Evolutionary conservation across 2,329 filamentous ascomycete species (phyloP), one percentile per base, ranked within the genome.

Genomic region (Aaosphaeria arxii): DNA sequence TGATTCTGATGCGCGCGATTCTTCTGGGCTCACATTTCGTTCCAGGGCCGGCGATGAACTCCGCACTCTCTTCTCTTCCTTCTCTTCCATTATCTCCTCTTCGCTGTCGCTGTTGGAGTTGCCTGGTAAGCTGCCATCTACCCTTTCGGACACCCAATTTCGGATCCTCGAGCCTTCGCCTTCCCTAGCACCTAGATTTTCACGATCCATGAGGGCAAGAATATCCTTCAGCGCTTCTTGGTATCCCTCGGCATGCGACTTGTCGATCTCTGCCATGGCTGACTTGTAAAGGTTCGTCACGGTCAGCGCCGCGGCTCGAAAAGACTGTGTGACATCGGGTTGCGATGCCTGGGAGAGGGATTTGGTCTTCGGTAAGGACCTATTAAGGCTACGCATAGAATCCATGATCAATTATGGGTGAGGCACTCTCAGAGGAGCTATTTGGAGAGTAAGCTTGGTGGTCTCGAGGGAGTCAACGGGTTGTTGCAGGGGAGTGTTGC

Each of bases 251-350:
- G 82, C 75, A 43, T 89, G 84, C 42, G 90, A 85, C 61, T 86
- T 85, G 43, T 86, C 79, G 67, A 94, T 86, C 43, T 89, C 88
- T 31, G 84, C 79, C 9, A 89, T 87, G 3, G 92, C 92, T 36
- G 86, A 91, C 73, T 96, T 96, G 76, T 97, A 97, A 11, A 99
- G 84, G 64, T 95, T 96, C 42, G 94, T 97, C 47, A 97, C 91
- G 5, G 91, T 95, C 32, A 96, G 79, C 17, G 94, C 94, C 32
- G 94, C 94, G 11, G 88, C 85, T 71, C 91, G 94, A 79, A 99
- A 99, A 49, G 89, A 86, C 59, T 92, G 86, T 49, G 96, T 83
- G 42, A 96, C 83, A 64, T 77, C 67, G 40, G 62, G 71, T 55
- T 72, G 69, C 29, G 59, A 53, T 13, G 67, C 58, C 40, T 59